These are phyloP conservation scores for Coemansia sp. DNA, from an alignment of 192 early-diverging fungal genomes.

Conservation along the genomic window DNA sequence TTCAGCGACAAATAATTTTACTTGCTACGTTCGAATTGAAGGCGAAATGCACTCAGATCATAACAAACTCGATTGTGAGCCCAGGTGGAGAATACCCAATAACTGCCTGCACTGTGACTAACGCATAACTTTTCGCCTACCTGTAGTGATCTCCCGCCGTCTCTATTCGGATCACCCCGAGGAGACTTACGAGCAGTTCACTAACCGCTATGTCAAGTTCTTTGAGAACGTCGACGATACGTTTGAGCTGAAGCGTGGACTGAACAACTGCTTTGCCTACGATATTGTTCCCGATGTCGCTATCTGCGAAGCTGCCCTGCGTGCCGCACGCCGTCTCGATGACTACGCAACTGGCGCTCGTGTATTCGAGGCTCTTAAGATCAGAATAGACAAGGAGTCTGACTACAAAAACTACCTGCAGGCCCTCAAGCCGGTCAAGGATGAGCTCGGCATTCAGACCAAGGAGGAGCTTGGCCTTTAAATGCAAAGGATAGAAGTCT, in stretches of 20 bases:
- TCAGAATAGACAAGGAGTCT: conserved; percentile 79
- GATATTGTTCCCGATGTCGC: conserved; percentile 92
- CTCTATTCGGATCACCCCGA: conserved; percentile 72
- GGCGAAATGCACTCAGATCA: background rate
- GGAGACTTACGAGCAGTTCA: conserved; percentile 77
- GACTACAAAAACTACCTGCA: conserved; percentile 90
- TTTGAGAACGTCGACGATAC: conserved; percentile 88
- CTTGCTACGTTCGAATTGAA: background rate
- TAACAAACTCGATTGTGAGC: background rate
- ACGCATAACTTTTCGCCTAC: background rate
- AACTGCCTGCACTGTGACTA: too few species aligned
- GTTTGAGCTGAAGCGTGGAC: conserved; percentile 96
- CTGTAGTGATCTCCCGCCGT: conserved; percentile 55
- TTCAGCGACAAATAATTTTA: background rate
- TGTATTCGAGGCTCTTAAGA: conserved; percentile 92
- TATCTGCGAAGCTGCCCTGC: conserved; percentile 86
- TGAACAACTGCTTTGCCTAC: conserved; percentile 97
- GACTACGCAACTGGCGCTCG: conserved; percentile 92
- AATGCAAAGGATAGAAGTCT: conserved; percentile 1
- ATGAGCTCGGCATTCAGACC: conserved; percentile 86
- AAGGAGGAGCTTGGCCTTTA: conserved; percentile 87
- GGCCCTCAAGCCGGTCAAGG: conserved; percentile 82
- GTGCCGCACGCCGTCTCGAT: conserved; percentile 91
- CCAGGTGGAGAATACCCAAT: background rate
- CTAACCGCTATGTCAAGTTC: conserved; percentile 76